Conservation (phyloP, 2,329 filamentous ascomycete species). For the Peltaster fructicola region DNA sequence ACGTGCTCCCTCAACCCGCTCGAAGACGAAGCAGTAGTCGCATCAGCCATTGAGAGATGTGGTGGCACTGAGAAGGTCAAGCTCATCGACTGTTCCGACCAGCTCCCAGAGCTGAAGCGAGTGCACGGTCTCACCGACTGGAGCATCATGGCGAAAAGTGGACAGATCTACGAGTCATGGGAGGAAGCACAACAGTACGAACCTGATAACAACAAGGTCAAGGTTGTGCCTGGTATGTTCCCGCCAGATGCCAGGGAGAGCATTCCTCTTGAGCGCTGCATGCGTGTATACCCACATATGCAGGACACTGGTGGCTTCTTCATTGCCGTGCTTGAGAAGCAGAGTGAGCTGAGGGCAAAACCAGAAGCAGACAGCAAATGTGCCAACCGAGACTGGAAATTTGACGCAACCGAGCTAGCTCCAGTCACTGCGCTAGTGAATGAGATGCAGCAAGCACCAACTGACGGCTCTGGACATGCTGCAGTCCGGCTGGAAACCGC, state of each 20-base stretch:
- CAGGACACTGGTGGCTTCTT: slow-evolving; percentile 98
- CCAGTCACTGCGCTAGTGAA: slow-evolving; percentile 23
- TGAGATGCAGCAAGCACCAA: too few relatives aligned
- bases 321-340: slow-evolving; percentile 88
- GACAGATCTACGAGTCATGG: slow-evolving; percentile 65
- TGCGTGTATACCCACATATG: slow-evolving; percentile 84
- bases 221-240: slow-evolving; percentile 73
- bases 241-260: slow-evolving; percentile 40
- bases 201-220: slow-evolving; percentile 42
- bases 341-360: slow-evolving; percentile 62
- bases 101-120: slow-evolving; percentile 61
- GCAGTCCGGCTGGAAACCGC: slow-evolving; percentile 3
- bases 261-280: slow-evolving; percentile 73
- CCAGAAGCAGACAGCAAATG: slow-evolving; percentile 43
- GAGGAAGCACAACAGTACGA: slow-evolving; percentile 42
- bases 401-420: slow-evolving; percentile 9
- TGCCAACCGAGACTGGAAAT: slow-evolving; percentile 15
- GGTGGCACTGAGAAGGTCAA: slow-evolving; percentile 67
- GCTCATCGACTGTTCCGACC: slow-evolving; percentile 65
- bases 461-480: too few relatives aligned
- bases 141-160: slow-evolving; percentile 80
- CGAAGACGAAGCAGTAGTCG: slow-evolving; percentile 87
- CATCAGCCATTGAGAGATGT: slow-evolving; percentile 74
- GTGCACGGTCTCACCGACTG: slow-evolving; percentile 61
- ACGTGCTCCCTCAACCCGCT: slow-evolving; percentile 98